Evolutionary conservation across 2,329 filamentous ascomycete species (phyloP).

Genomic region (Trichoderma semiorbis): DNA sequence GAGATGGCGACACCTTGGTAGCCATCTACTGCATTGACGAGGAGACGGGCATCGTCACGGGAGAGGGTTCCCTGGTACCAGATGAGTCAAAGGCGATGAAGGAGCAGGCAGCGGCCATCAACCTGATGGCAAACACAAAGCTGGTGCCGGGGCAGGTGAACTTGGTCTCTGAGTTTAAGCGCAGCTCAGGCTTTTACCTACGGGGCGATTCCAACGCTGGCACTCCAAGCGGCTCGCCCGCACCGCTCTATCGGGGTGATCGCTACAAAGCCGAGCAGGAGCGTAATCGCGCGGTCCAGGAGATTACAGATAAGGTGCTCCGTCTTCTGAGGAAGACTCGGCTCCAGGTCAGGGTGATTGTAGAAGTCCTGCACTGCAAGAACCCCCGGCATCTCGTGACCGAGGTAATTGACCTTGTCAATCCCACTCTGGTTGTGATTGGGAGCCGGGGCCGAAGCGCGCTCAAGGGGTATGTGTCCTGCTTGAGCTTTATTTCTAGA

Average conservation of each 20-base stretch:
- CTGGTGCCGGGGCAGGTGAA: constrained; percentile 30
- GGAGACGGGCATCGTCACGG: constrained; percentile 60
- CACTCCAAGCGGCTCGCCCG: constrained; percentile 45
- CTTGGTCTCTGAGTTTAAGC: constrained; percentile 34
- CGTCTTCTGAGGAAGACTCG: constrained; percentile 84
- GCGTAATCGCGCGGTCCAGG: constrained; percentile 73
- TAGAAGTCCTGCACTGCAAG: constrained; percentile 98
- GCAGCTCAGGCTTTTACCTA: constrained; percentile 28
- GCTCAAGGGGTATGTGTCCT: constrained; percentile 73
- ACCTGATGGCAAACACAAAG: constrained; percentile 53
- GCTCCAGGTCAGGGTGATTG: constrained; percentile 85
- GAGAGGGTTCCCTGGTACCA: constrained; percentile 54
- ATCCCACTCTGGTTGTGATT: constrained; percentile 87
- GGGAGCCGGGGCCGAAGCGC: constrained; percentile 88
- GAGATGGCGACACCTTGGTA: constrained; percentile 90
- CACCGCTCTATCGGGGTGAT: constrained; percentile 46
- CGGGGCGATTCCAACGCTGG: constrained; percentile 30
- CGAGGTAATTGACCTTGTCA: constrained; percentile 91
- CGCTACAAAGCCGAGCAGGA: constrained; percentile 69
- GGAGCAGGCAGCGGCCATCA: constrained; percentile 71
- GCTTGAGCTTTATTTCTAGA: constrained; percentile 14
- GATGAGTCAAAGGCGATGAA: constrained; percentile 73
- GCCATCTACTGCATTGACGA: constrained; percentile 94
- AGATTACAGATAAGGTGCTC: constrained; percentile 81
- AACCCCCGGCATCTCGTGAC: constrained; percentile 94